Conservation (phyloP, 805 yeast genomes). For the Maudiozyma saulgeensis region DNA sequence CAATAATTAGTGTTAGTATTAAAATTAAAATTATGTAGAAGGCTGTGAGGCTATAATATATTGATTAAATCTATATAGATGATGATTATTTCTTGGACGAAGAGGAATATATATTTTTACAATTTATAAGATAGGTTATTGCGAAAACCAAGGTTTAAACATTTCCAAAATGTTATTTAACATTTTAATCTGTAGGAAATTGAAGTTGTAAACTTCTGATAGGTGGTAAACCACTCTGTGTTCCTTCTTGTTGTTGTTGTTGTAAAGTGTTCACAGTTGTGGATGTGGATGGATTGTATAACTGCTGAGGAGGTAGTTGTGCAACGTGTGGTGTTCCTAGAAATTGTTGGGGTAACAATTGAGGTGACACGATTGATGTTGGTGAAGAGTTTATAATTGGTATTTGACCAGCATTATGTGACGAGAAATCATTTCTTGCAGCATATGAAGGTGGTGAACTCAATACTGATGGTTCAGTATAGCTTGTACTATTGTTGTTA, state of each 20-base stretch:
- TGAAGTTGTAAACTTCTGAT: slow-evolving; percentile 26
- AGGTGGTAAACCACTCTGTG: slow-evolving; percentile 19
- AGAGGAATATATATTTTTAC: neutral
- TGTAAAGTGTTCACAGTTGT: too few relatives aligned
- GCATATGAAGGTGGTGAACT: neutral
- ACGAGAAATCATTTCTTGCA: neutral
- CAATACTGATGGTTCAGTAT: neutral
- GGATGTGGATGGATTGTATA: neutral
- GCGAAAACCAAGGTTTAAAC: neutral
- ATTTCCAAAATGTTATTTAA: neutral
- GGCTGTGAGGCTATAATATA: too few relatives aligned
- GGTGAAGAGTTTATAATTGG: neutral
- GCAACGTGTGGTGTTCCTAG: neutral
- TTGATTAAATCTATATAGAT: too few relatives aligned
- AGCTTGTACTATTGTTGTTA: neutral
- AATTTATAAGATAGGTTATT: neutral
- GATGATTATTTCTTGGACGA: too few relatives aligned
- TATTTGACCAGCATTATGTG: neutral
- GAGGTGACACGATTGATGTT: neutral
- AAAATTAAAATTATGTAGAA: too few relatives aligned
- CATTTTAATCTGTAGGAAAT: slow-evolving; percentile 22
- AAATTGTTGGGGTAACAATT: neutral
- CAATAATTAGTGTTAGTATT: too few relatives aligned
- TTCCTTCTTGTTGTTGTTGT: neutral
- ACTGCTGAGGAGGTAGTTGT: neutral